Evolutionary conservation across 2,329 filamentous ascomycete species (phyloP).

Genomic region (Colletotrichum kahawae): DNA sequence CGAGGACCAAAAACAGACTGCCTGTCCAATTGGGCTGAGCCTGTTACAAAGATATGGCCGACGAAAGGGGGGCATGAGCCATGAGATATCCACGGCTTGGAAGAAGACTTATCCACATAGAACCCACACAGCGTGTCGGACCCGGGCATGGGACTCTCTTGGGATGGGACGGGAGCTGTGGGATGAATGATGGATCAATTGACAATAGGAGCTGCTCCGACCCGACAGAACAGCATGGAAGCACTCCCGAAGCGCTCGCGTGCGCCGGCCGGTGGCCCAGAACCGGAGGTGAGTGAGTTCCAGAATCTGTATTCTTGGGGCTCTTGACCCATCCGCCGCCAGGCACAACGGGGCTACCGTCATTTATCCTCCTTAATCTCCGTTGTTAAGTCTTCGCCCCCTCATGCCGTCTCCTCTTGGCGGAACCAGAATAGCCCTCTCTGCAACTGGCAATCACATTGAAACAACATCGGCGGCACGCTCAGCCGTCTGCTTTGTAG

Average conservation of each 20-base stretch:
- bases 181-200: background rate
- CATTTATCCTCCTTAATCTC: constrained; percentile 1
- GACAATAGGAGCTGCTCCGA: background rate
- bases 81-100: background rate
- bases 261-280: background rate
- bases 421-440: background rate
- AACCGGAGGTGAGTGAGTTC: background rate
- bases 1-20: background rate
- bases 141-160: background rate
- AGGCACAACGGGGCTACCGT: background rate
- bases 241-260: background rate
- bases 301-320: background rate
- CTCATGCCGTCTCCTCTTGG: background rate
- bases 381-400: background rate
- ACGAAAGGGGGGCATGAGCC: background rate
- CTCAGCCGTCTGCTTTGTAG: background rate
- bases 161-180: background rate
- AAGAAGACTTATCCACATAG: background rate
- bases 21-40: background rate
- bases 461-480: background rate
- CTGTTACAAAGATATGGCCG: constrained; percentile 3
- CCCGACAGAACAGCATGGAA: background rate
- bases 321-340: background rate
- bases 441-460: background rate
- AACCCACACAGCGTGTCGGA: background rate